These are phyloP conservation scores for Thielaviopsis punctulata DNA, from an alignment of 2,329 filamentous ascomycete genomes.

Conservation along the genomic window DNA sequence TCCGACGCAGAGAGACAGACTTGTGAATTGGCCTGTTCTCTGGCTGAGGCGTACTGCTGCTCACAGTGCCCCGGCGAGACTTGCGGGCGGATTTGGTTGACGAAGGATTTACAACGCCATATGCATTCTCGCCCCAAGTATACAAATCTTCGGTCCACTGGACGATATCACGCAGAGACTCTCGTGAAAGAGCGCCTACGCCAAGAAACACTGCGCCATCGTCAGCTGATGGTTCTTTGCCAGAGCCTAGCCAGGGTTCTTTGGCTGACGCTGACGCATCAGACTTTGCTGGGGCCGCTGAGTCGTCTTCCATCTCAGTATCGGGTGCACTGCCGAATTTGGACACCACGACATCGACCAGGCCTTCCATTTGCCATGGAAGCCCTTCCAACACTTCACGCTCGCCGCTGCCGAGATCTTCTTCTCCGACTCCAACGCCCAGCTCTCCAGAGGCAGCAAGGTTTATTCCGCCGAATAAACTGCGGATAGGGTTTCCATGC, in stretches of 20 bases:
- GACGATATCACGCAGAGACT: conserved; percentile 54
- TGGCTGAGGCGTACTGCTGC: background rate
- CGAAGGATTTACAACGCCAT: conserved; percentile 52
- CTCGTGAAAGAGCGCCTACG: conserved; percentile 51
- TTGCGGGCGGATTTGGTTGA: conserved; percentile 5
- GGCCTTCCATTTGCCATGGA: conserved; percentile 58
- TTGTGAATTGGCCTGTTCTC: conserved; percentile 2
- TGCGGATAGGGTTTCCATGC: conserved; percentile 70
- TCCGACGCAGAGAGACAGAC: background rate
- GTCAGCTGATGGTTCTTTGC: conserved; percentile 46
- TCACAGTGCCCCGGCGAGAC: conserved; percentile 8
- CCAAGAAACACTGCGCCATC: conserved; percentile 83
- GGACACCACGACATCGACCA: conserved; percentile 76
- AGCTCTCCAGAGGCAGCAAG: conserved; percentile 80
- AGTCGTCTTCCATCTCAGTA: conserved; percentile 16
- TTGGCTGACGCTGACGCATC: conserved; percentile 10
- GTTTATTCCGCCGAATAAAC: conserved; percentile 69
- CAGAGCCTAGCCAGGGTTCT: conserved; percentile 55
- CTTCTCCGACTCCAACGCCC: conserved; percentile 85
- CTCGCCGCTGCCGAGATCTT: conserved; percentile 86
- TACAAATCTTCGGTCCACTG: conserved; percentile 85
- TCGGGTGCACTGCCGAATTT: conserved; percentile 48
- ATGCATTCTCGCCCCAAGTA: conserved; percentile 65
- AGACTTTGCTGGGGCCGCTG: background rate
- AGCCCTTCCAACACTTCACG: conserved; percentile 87